Evolutionary conservation across 148 eudicot species (phyloP).

Genomic region (Rhododendron mucronatum): DNA sequence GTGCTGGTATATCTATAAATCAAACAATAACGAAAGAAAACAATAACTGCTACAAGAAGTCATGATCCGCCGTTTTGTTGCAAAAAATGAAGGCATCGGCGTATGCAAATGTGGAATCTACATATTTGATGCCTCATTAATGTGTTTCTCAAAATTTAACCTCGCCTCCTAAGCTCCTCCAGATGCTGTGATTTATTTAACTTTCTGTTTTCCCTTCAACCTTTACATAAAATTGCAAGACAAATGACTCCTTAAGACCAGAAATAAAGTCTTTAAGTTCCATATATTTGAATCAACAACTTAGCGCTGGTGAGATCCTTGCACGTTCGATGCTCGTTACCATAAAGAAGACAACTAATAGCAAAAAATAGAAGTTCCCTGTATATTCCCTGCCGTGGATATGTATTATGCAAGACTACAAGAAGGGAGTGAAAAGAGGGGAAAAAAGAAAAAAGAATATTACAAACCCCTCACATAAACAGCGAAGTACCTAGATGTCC

Average conservation of each 20-base stretch:
- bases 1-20: background rate
- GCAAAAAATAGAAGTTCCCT: background rate
- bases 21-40: background rate
- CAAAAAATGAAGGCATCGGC: background rate
- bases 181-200: background rate
- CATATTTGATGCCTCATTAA: background rate
- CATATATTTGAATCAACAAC: background rate
- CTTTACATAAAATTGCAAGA: background rate
- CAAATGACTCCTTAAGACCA: background rate
- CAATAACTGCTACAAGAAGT: background rate
- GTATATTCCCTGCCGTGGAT: background rate
- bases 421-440: background rate
- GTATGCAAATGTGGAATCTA: background rate
- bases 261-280: background rate
- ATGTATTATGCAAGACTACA: background rate
- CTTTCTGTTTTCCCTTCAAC: background rate
- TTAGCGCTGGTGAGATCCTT: background rate
- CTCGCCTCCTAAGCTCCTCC: background rate
- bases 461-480: slow-evolving; percentile 16
- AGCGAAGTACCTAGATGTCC: background rate
- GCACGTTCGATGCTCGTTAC: background rate
- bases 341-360: background rate
- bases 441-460: background rate
- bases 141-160: background rate
- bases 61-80: background rate